Base-by-base conservation (phyloP, 441 rosid species). In the Aquilaria agallochum region DNA sequence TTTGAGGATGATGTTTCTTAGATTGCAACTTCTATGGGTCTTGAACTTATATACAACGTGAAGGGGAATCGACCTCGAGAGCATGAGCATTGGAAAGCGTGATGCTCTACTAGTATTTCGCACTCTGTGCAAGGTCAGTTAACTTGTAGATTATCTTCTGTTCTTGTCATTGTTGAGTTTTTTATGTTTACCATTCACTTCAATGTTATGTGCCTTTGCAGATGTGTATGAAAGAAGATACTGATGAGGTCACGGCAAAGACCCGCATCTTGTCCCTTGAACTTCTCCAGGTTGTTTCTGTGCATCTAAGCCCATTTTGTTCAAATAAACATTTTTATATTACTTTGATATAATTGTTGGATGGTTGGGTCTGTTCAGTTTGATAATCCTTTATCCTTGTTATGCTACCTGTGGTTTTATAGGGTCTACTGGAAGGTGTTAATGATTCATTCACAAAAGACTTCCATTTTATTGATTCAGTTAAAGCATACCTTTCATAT, bases 171-270 rank as follows among this genome's bases (percentile, higher is more conserved):
- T 74, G 65, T 62, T 57, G 67, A 50, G 49, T 49, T 64, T 70
- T 48, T 34, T 45, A 60, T 71, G 65, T 70, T 58, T 60, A 60
- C 48, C 68, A 45, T 45, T 65, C 55, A 59, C 57, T 57, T 45
- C 52, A 65, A 58, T 56, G 5, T 55, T 32, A 50, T 44, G 48
- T 56, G 60, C 12, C 55, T 57, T 33, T 74, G 74, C 87, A 95
- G 99, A 95, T 92, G 97, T 92, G 96, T 68, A 91, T 92, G 99
- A 95, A 95, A 80, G 99, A 95, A 80, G 99, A 90, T 67, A 84
- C 60, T 68, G 98, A 92, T 82, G 99, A 92, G 76, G 89, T 95
- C 71, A 92, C 99, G 40, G 81, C 77, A 66, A 95, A 89, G 83
- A 92, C 96, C 55, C 85, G 96, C 58, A 85, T 95, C 66, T 71